These are phyloP conservation scores for Scedosporium boydii DNA, from an alignment of 2,329 filamentous ascomycete genomes.

Conservation along the genomic window DNA sequence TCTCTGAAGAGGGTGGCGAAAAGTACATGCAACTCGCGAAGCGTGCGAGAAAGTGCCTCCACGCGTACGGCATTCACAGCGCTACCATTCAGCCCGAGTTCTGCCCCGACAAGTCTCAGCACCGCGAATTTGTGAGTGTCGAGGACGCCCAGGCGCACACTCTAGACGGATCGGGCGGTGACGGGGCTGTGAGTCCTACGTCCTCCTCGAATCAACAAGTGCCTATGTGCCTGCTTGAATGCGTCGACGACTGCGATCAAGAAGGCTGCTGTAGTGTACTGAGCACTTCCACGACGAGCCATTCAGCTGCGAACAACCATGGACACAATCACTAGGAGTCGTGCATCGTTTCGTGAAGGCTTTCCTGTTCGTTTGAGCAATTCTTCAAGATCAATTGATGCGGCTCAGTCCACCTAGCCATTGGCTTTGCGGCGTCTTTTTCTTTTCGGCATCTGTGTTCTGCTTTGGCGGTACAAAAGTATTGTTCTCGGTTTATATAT, in stretches of 20 bases:
- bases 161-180: conserved; percentile 22
- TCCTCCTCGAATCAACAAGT: conserved; percentile 1
- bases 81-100: conserved; percentile 97
- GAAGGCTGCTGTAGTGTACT: conserved; percentile 29
- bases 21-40: conserved; percentile 87
- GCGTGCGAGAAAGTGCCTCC: conserved; percentile 76
- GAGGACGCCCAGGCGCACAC: conserved; percentile 23
- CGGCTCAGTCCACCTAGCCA: no score
- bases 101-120: conserved; percentile 41
- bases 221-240: conserved; percentile 39
- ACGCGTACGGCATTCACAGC: conserved; percentile 92
- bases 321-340: conserved; percentile 5
- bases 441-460: neutral
- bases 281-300: conserved; percentile 5
- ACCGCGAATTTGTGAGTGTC: conserved; percentile 24
- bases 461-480: neutral
- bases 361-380: no score
- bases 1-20: conserved; percentile 66
- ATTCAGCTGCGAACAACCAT: conserved; percentile 6
- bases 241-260: conserved; percentile 36
- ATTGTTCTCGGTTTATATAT: neutral
- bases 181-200: conserved; percentile 19
- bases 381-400: no score
- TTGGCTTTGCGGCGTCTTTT: neutral
- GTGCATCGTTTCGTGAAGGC: no score